These are phyloP conservation scores for Biscogniauxia marginata DNA, from an alignment of 2,329 filamentous ascomycete genomes.

Conservation along the genomic window DNA sequence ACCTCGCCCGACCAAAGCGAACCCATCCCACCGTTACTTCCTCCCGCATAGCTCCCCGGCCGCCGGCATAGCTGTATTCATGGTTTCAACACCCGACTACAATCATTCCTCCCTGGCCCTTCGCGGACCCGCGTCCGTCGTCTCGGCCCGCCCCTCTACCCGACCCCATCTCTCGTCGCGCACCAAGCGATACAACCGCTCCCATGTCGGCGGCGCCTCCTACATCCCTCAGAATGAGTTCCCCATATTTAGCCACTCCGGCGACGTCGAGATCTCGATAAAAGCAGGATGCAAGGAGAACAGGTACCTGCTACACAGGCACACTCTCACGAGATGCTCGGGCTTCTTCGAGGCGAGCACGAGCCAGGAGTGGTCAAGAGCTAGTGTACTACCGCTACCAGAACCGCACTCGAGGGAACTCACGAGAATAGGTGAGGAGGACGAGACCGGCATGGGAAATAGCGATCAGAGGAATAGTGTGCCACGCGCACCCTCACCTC, in stretches of 20 bases:
- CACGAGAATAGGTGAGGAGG: constrained; percentile 51
- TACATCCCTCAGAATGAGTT: constrained; percentile 84
- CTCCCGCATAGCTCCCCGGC: constrained; percentile 1
- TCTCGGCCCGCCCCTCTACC: constrained; percentile 62
- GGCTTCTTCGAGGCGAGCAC: constrained; percentile 91
- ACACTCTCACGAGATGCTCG: constrained; percentile 86
- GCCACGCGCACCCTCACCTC: constrained; percentile 35
- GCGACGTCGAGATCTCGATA: constrained; percentile 84
- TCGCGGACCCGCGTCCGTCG: constrained; percentile 60
- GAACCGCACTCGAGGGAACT: constrained; percentile 44
- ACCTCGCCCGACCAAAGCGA: neutral
- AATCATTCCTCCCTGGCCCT: constrained; percentile 51
- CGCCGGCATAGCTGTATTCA: constrained; percentile 34
- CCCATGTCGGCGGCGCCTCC: constrained; percentile 70
- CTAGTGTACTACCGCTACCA: constrained; percentile 34
- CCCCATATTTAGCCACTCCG: constrained; percentile 83
- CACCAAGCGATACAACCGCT: constrained; percentile 74
- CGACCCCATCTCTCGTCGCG: constrained; percentile 47
- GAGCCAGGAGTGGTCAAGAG: constrained; percentile 71
- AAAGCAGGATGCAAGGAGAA: constrained; percentile 69
- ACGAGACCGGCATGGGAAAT: constrained; percentile 35
- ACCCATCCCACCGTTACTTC: neutral
- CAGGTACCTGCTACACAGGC: constrained; percentile 80
- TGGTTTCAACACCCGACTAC: constrained; percentile 63
- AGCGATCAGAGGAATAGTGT: constrained; percentile 37